Percentiles rank a stretch among this genome's conserved stretches.
These are phyloP conservation scores for Boletus sp. DNA, from an alignment of 768 basidiomycete species.

Conservation along the genomic window DNA sequence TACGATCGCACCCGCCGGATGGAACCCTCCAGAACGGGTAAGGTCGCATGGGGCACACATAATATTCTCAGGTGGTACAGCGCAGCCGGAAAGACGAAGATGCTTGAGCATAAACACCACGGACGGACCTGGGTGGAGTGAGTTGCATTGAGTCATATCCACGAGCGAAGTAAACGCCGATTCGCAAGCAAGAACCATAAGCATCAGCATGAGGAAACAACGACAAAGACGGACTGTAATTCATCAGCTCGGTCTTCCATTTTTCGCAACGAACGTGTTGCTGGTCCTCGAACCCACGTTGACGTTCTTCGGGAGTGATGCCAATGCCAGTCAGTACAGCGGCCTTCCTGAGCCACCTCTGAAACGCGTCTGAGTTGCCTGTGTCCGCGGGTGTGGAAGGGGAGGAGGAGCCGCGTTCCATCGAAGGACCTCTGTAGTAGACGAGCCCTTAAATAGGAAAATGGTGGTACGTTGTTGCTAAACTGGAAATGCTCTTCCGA, in stretches of 20 bases:
- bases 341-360: constrained; percentile 50
- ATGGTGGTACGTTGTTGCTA: neutral
- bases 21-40: constrained; percentile 78
- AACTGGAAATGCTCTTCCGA: no score
- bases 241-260: constrained; percentile 65
- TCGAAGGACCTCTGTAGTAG: constrained; percentile 5
- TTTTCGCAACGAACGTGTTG: constrained; percentile 57
- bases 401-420: constrained; percentile 30
- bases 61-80: constrained; percentile 68
- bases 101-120: constrained; percentile 92
- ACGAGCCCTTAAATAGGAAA: constrained; percentile 9
- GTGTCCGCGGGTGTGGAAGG: constrained; percentile 21
- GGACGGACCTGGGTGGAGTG: constrained; percentile 58
- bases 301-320: constrained; percentile 41
- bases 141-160: neutral
- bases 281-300: constrained; percentile 32
- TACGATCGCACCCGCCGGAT: constrained; percentile 72
- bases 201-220: constrained; percentile 7
- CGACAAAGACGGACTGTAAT: constrained; percentile 53
- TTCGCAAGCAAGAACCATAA: constrained; percentile 6
- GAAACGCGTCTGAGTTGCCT: constrained; percentile 35
- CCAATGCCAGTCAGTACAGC: constrained; percentile 51
- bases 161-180: constrained; percentile 5
- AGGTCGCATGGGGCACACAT: constrained; percentile 82
- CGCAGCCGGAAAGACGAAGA: constrained; percentile 69